phyloP scores from a whole-genome alignment of 139 green algal species.

The Chlorella ohadii region DNA sequence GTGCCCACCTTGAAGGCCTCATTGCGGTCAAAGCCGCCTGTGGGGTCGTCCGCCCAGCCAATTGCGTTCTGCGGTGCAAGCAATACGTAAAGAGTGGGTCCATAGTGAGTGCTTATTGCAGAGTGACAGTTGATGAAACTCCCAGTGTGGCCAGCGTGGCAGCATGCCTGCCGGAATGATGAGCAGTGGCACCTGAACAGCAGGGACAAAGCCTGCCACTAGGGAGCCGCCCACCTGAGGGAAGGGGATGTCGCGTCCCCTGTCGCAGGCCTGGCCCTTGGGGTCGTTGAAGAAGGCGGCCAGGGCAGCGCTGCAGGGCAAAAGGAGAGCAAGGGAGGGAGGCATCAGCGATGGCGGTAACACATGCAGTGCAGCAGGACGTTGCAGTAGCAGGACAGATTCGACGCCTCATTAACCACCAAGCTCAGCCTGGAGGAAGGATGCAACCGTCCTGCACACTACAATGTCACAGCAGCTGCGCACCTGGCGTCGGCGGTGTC shows the following conservation, averaged over 20 bases:
- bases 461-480: background rate
- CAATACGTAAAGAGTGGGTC: too few relatives aligned
- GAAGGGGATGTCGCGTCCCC: background rate
- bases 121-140: too few relatives aligned
- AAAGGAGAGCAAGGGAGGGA: background rate
- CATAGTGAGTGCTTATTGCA: too few relatives aligned
- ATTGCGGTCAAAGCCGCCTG: conserved; percentile 24
- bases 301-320: background rate
- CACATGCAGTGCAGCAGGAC: too few relatives aligned
- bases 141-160: too few relatives aligned
- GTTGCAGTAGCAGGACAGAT: too few relatives aligned
- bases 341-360: too few relatives aligned
- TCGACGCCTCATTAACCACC: too few relatives aligned
- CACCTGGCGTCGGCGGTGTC: conserved; percentile 7
- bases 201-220: too few relatives aligned
- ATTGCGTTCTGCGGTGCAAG: background rate
- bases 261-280: conserved; percentile 24
- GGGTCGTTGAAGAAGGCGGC: conserved; percentile 9
- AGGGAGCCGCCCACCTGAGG: background rate
- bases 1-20: background rate
- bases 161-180: background rate
- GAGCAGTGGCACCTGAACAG: too few relatives aligned
- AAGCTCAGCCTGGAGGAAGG: too few relatives aligned
- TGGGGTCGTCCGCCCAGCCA: conserved; percentile 29
- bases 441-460: too few relatives aligned